A percentile compares a stretch with the other conserved stretches of the same genome.
These are phyloP conservation scores for Harrya chromipes DNA, from an alignment of 768 basidiomycete species.

Conservation along the genomic window DNA sequence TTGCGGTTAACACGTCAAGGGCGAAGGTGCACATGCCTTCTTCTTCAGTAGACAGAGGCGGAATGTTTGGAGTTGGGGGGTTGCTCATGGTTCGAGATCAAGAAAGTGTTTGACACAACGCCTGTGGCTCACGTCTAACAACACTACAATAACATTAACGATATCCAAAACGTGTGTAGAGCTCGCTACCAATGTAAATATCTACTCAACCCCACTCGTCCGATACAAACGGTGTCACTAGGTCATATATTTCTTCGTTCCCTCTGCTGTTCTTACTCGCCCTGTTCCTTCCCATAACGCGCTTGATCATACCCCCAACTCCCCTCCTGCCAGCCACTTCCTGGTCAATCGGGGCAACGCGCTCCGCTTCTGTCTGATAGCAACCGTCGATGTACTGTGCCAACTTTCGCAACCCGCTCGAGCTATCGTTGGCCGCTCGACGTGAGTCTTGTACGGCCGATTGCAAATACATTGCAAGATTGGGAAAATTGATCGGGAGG, in stretches of 20 bases:
- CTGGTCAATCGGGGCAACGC: constrained; percentile 25
- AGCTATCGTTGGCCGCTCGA: constrained; percentile 53
- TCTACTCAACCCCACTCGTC: constrained; percentile 62
- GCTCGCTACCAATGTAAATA: no score
- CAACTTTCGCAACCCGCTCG: constrained; percentile 60
- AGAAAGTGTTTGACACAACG: no score
- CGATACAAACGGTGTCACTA: constrained; percentile 78
- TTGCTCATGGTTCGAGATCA: background rate
- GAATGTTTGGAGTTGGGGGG: constrained; percentile 25
- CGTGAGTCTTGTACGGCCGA: constrained; percentile 69
- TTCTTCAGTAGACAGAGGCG: constrained; percentile 56
- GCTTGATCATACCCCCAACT: constrained; percentile 55
- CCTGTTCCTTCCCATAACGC: constrained; percentile 53
- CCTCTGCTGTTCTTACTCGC: constrained; percentile 47
- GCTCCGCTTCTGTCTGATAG: constrained; percentile 49
- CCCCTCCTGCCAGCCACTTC: constrained; percentile 40
- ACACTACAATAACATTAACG: background rate
- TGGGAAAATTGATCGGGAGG: constrained; percentile 73
- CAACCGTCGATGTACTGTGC: constrained; percentile 67
- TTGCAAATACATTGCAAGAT: constrained; percentile 72
- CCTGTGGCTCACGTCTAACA: background rate
- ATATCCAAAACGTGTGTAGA: no score
- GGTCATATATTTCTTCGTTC: constrained; percentile 78
- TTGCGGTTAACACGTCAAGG: constrained; percentile 11
- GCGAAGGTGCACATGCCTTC: constrained; percentile 43